These are phyloP conservation scores for Trichoderma hamatum DNA, from an alignment of 2,329 filamentous ascomycete species.

Conservation along the genomic window DNA sequence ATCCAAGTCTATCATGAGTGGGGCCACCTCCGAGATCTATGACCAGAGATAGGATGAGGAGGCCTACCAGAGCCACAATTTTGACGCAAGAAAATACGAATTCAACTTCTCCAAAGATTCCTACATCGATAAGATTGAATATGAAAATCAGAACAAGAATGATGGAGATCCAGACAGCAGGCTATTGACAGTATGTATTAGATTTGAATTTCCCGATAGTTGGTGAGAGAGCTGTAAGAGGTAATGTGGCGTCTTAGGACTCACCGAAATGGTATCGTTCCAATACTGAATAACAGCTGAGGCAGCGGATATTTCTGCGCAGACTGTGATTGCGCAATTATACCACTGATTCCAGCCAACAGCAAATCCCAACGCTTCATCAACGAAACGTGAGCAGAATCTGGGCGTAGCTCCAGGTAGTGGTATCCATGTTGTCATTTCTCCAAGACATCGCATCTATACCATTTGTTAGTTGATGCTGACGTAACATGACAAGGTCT, in stretches of 20 bases:
- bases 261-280: conserved; percentile 39
- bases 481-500: neutral
- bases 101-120: conserved; percentile 48
- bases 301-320: conserved; percentile 49
- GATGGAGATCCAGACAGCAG: conserved; percentile 54
- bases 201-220: neutral
- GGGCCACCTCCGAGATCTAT: conserved; percentile 71
- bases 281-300: conserved; percentile 51
- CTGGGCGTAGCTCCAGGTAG: conserved; percentile 59
- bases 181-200: conserved; percentile 34
- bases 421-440: conserved; percentile 61
- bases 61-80: conserved; percentile 54
- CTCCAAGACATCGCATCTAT: conserved; percentile 52
- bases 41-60: conserved; percentile 67
- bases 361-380: conserved; percentile 57
- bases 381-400: conserved; percentile 57
- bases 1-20: conserved; percentile 63
- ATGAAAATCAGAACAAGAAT: conserved; percentile 49
- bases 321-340: conserved; percentile 50
- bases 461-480: neutral
- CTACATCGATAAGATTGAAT: conserved; percentile 52
- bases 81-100: conserved; percentile 61
- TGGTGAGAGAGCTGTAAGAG: neutral
- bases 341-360: conserved; percentile 58
- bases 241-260: neutral